Base-by-base conservation (phyloP, 345 rosid genomes). In the Euclidium syriacum region DNA sequence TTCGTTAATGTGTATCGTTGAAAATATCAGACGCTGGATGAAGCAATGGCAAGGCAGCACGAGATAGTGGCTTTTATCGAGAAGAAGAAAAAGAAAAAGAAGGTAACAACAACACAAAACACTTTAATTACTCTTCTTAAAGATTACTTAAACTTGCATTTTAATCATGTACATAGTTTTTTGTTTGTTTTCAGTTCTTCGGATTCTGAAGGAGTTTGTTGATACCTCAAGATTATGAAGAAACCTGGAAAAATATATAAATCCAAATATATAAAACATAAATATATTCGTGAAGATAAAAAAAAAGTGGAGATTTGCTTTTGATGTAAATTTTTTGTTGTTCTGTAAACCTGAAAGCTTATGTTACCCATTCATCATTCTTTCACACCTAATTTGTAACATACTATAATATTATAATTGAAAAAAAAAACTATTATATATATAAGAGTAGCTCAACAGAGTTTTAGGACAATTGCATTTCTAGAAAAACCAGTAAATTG, bases 61-160 rank as follows among this genome's bases (percentile, higher is more conserved):
- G 82, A 80, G 70, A 77, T 86, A 32, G 23, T 75, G 41, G 78
- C 75, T 51, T 76, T 57, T 46, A 52, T 86, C 5, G 85, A 78
- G 34, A 81, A 78, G 71, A 79, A 73, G 71, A 76, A 76, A 55
- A 75, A 71, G 61, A 80, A 67, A 63, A 80, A 71, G 75, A 78
- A 71, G 72, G 74, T 77, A 72, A 79, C 62, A 44, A 57, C n/a
- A n/a, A n/a, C n/a, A 67, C 67, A 22, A 29, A 40, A 29, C 9
- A 55, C 32, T 54, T 16, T 3, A 3, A 34, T 48, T 23, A 55
- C 25, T 38, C 18, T 34, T 34, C 4, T 26, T 7, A 3, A 22
- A 26, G 12, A 30, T 47, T 48, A 26, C 10, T 5, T 26, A 48
- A 0, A 33, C 5, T 18, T 32, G n/a, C 5, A 32, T 6, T 18